phyloP scores from a whole-genome alignment of 139 green algal genomes.

The Micromonas commoda region DNA sequence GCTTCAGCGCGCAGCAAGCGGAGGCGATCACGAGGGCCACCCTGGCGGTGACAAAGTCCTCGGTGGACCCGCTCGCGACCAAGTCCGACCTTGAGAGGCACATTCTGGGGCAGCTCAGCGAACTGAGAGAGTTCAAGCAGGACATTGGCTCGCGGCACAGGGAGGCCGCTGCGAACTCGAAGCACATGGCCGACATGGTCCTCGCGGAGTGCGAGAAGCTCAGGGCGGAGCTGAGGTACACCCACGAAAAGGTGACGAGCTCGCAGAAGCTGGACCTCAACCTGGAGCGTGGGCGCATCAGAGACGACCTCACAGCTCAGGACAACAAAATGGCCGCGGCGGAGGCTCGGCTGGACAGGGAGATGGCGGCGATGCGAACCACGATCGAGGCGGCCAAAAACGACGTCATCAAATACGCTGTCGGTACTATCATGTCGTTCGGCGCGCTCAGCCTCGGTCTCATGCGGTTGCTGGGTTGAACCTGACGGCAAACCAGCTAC shows the following conservation, averaged over 20 bases:
- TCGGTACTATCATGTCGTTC: conserved; percentile 20
- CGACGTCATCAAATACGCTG: conserved; percentile 13
- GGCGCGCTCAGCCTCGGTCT: conserved; percentile 2
- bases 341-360: conserved; percentile 16
- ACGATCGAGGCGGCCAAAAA: conserved; percentile 19
- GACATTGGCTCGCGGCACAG: neutral
- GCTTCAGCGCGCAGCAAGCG: neutral
- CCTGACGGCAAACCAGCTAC: too few relatives aligned
- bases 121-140: neutral
- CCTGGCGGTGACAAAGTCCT: neutral
- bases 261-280: conserved; percentile 26
- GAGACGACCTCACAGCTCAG: neutral
- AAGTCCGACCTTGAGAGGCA: neutral
- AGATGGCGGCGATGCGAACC: conserved; percentile 8
- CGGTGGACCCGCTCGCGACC: neutral
- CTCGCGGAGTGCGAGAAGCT: conserved; percentile 24
- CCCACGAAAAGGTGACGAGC: conserved; percentile 9
- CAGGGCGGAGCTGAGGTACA: conserved; percentile 17
- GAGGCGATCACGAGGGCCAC: neutral
- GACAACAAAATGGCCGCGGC: neutral
- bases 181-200: neutral
- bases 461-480: conserved; percentile 18
- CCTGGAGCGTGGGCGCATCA: conserved; percentile 22
- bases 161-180: neutral
- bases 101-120: neutral